Conservation (phyloP, 2,329 filamentous ascomycete genomes). For the Cladosporium oxysporum region DNA sequence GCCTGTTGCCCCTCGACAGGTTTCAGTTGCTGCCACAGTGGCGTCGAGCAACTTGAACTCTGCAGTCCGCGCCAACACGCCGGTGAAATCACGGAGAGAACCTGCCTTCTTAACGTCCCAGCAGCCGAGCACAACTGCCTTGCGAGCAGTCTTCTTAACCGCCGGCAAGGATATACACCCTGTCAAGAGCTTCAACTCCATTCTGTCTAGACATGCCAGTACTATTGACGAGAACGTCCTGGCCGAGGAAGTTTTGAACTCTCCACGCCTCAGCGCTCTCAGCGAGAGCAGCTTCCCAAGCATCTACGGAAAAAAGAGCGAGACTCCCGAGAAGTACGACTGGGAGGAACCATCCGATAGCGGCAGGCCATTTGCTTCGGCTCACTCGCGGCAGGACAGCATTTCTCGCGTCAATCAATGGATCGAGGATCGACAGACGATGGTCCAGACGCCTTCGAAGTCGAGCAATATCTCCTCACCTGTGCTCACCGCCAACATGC, state of each 20-base stretch:
- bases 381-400: slow-evolving; percentile 34
- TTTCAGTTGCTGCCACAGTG: neutral
- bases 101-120: slow-evolving; percentile 36
- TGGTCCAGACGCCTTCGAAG: slow-evolving; percentile 35
- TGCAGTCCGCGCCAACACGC: slow-evolving; percentile 23
- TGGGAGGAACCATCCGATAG: slow-evolving; percentile 29
- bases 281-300: slow-evolving; percentile 43
- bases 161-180: slow-evolving; percentile 33
- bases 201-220: slow-evolving; percentile 35
- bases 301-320: slow-evolving; percentile 38
- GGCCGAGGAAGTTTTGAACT: slow-evolving; percentile 33
- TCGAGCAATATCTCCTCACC: slow-evolving; percentile 31
- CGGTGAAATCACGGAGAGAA: slow-evolving; percentile 32
- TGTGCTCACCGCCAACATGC: slow-evolving; percentile 6
- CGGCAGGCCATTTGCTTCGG: slow-evolving; percentile 5
- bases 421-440: slow-evolving; percentile 35
- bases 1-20: neutral
- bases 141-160: slow-evolving; percentile 39
- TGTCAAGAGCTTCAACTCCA: slow-evolving; percentile 40
- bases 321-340: slow-evolving; percentile 31
- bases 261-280: slow-evolving; percentile 39
- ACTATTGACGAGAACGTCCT: slow-evolving; percentile 28
- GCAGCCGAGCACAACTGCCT: slow-evolving; percentile 37
- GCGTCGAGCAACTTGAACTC: slow-evolving; percentile 5
- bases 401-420: slow-evolving; percentile 40